These are phyloP conservation scores for Aspergillus carbonarius DNA, from an alignment of 2,329 filamentous ascomycete genomes.

Conservation along the genomic window DNA sequence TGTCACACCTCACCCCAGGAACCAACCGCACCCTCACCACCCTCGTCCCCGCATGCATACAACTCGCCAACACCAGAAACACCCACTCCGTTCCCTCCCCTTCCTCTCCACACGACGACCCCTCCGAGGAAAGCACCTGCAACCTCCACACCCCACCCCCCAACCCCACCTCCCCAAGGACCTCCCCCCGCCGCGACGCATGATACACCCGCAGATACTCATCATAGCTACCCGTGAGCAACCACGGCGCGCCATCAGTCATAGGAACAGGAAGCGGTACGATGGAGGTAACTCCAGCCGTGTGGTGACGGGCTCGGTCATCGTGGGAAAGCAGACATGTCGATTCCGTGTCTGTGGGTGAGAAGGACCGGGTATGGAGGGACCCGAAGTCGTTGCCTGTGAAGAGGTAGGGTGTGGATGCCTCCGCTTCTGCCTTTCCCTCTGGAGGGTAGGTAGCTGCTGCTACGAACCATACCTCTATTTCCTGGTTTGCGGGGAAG, in stretches of 20 bases:
- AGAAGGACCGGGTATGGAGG: conserved; percentile 33
- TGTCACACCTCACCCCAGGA: conserved; percentile 50
- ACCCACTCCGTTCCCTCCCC: conserved; percentile 15
- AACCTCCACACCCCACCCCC: conserved; percentile 86
- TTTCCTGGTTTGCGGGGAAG: conserved; percentile 31
- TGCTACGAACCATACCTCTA: conserved; percentile 44
- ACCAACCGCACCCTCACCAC: conserved; percentile 53
- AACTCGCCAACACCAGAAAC: conserved; percentile 72
- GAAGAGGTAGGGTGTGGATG: conserved; percentile 31
- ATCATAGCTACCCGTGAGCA: conserved; percentile 90
- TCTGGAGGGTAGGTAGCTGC: conserved; percentile 20
- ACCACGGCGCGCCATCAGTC: conserved; percentile 52
- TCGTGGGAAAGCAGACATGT: conserved; percentile 27
- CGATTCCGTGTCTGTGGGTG: conserved; percentile 14
- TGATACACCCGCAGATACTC: conserved; percentile 69
- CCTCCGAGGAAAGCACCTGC: conserved; percentile 49
- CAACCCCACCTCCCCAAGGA: conserved; percentile 66
- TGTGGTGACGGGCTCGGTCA: conserved; percentile 61
- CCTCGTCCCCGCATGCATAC: conserved; percentile 85
- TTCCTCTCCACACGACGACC: neutral
- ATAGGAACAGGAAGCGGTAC: conserved; percentile 59
- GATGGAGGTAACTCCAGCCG: conserved; percentile 86
- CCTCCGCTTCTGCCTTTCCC: neutral
- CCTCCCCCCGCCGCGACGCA: conserved; percentile 39
- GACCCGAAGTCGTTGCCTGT: conserved; percentile 43